These are phyloP conservation scores for Eimeria sp. DNA, from an alignment of 169 alveolate species.

Conservation along the genomic window DNA sequence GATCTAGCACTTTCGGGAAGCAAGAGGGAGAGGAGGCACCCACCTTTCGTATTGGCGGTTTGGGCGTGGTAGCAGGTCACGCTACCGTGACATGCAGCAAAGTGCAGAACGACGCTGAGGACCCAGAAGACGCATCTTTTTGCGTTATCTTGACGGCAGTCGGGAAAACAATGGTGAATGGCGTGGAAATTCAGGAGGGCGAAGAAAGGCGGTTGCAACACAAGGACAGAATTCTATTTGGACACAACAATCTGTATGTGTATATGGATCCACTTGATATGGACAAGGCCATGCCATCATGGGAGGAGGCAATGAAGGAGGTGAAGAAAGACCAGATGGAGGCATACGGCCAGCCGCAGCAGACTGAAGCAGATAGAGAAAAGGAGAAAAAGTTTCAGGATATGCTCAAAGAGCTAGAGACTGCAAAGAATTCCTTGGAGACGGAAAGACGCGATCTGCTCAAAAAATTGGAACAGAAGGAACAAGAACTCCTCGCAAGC, in stretches of 20 bases:
- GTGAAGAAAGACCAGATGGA: constrained; percentile 79
- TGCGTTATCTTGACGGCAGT: constrained; percentile 52
- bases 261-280: constrained; percentile 78
- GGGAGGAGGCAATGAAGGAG: constrained; percentile 86
- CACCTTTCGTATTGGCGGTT: constrained; percentile 79
- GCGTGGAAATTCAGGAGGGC: constrained; percentile 63
- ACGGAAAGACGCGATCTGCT: constrained; percentile 70
- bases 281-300: constrained; percentile 80
- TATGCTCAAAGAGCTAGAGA: constrained; percentile 75
- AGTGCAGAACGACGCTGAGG: constrained; percentile 40
- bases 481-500: constrained; percentile 71
- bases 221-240: constrained; percentile 82
- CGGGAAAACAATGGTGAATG: constrained; percentile 83
- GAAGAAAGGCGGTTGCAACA: constrained; percentile 57
- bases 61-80: constrained; percentile 77
- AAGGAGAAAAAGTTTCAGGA: constrained; percentile 67
- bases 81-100: constrained; percentile 56
- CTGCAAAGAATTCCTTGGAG: constrained; percentile 49
- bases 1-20: constrained; percentile 91
- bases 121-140: constrained; percentile 55
- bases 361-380: constrained; percentile 66
- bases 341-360: constrained; percentile 61
- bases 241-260: constrained; percentile 81
- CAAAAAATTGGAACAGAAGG: constrained; percentile 61
- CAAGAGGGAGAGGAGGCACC: constrained; percentile 84